Percentiles rank a stretch among this genome's conserved stretches.
phyloP scores from a whole-genome alignment of 352 stramenopile genomes.

The Ochromonadaceae sp. region DNA sequence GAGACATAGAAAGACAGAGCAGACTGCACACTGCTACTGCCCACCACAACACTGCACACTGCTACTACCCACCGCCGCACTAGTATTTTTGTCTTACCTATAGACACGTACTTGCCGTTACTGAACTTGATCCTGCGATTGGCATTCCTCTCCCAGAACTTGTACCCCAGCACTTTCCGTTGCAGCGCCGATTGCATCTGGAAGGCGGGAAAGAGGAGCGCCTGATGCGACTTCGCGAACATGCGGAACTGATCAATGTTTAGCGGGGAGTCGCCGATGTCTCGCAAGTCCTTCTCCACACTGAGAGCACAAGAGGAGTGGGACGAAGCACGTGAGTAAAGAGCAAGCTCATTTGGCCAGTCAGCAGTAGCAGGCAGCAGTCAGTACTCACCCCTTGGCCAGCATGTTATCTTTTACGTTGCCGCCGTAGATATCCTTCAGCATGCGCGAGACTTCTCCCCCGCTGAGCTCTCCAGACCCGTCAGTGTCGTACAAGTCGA shows the following conservation, averaged over 20 bases:
- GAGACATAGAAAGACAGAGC: no score
- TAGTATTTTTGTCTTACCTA: background rate
- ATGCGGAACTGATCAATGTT: conserved; percentile 22
- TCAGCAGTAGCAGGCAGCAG: no score
- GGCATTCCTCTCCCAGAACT: conserved; percentile 21
- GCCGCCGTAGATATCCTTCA: conserved; percentile 25
- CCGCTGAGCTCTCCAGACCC: conserved; percentile 22
- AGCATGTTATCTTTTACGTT: conserved; percentile 23
- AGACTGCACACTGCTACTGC: background rate
- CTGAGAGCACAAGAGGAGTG: no score
- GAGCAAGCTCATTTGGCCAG: no score
- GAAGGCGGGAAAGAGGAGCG: conserved; percentile 26
- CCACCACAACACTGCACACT: background rate
- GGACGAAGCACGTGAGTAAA: no score
- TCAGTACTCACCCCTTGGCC: conserved; percentile 18
- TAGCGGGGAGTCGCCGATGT: no score
- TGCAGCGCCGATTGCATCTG: conserved; percentile 23
- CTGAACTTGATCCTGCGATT: conserved; percentile 21
- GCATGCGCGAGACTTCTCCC: conserved; percentile 24
- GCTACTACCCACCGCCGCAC: no score
- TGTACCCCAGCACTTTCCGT: conserved; percentile 19
- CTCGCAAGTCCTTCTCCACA: no score
- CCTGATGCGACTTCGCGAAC: conserved; percentile 24
- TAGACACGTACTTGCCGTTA: conserved; percentile 20
- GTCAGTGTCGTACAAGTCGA: conserved; percentile 29